These are phyloP conservation scores for Calonectria fujianensis DNA, from an alignment of 2,329 filamentous ascomycete genomes.

Conservation along the genomic window DNA sequence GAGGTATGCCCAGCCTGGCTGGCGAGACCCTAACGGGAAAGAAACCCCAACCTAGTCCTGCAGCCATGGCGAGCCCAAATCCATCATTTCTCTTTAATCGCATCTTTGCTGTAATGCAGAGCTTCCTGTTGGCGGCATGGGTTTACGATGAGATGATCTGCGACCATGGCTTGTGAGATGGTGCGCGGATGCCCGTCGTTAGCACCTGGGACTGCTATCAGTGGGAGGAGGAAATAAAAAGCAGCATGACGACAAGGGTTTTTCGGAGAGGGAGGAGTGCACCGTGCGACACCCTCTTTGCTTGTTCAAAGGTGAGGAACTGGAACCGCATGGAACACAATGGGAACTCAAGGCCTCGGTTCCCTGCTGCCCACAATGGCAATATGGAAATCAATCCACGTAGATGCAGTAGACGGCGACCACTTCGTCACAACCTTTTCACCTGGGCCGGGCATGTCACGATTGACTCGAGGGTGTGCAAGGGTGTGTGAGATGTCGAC, in stretches of 20 bases:
- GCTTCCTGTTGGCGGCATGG: slow-evolving; percentile 14
- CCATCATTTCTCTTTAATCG: slow-evolving; percentile 19
- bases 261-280: slow-evolving; percentile 40
- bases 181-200: slow-evolving; percentile 46
- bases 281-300: slow-evolving; percentile 39
- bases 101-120: slow-evolving; percentile 16
- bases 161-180: slow-evolving; percentile 42
- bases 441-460: slow-evolving; percentile 38
- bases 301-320: slow-evolving; percentile 30
- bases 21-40: slow-evolving; percentile 32
- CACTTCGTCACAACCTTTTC: slow-evolving; percentile 33
- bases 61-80: slow-evolving; percentile 18
- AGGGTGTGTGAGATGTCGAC: slow-evolving; percentile 53
- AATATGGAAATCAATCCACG: slow-evolving; percentile 37
- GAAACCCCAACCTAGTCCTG: slow-evolving; percentile 25
- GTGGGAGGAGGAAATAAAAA: slow-evolving; percentile 36
- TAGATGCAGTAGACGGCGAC: slow-evolving; percentile 35
- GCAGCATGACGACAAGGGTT: slow-evolving; percentile 44
- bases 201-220: slow-evolving; percentile 35
- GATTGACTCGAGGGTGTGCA: slow-evolving; percentile 52
- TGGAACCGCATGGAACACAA: slow-evolving; percentile 35
- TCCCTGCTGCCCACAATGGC: slow-evolving; percentile 42
- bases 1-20: slow-evolving; percentile 31
- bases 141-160: slow-evolving; percentile 46
- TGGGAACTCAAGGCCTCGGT: slow-evolving; percentile 26